phyloP scores from a whole-genome alignment of 805 yeast species.

The Nakazawaea pomicola region DNA sequence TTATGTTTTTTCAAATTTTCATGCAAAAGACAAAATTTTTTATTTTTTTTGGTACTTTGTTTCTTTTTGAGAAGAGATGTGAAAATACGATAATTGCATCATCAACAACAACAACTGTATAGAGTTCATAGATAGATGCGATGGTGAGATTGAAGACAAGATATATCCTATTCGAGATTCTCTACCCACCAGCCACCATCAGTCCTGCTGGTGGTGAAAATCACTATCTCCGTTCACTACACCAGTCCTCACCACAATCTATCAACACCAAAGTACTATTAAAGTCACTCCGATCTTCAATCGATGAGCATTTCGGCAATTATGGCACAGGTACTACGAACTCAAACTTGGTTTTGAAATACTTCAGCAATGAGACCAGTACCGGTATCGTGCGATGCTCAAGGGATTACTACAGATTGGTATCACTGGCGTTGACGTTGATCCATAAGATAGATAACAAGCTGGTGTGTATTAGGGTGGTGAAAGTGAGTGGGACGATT shows the following conservation, averaged over 20 bases:
- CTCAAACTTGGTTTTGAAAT: constrained; percentile 59
- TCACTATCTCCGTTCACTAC: constrained; percentile 39
- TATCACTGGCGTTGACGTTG: constrained; percentile 63
- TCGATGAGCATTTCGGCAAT: constrained; percentile 73
- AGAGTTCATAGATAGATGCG: neutral
- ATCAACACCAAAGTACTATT: constrained; percentile 47
- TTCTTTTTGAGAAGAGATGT: neutral
- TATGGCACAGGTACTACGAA: constrained; percentile 64
- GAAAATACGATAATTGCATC: too few species aligned
- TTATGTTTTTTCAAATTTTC: neutral
- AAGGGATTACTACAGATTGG: constrained; percentile 54
- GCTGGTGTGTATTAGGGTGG: constrained; percentile 51
- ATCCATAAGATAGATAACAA: constrained; percentile 45
- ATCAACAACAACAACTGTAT: too few species aligned
- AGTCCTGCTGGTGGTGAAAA: neutral
- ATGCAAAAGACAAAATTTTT: neutral
- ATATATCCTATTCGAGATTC: constrained; percentile 74
- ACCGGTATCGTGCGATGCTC: constrained; percentile 81
- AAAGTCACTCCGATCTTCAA: constrained; percentile 46
- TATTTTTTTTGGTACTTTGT: neutral
- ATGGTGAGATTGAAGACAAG: constrained; percentile 91
- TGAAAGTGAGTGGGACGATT: constrained; percentile 81
- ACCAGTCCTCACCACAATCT: constrained; percentile 42
- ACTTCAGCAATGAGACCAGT: constrained; percentile 75
- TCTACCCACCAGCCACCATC: constrained; percentile 51